These are phyloP conservation scores for Ustilago hordei DNA, from an alignment of 1,284 basidiomycete species.

Conservation along the genomic window DNA sequence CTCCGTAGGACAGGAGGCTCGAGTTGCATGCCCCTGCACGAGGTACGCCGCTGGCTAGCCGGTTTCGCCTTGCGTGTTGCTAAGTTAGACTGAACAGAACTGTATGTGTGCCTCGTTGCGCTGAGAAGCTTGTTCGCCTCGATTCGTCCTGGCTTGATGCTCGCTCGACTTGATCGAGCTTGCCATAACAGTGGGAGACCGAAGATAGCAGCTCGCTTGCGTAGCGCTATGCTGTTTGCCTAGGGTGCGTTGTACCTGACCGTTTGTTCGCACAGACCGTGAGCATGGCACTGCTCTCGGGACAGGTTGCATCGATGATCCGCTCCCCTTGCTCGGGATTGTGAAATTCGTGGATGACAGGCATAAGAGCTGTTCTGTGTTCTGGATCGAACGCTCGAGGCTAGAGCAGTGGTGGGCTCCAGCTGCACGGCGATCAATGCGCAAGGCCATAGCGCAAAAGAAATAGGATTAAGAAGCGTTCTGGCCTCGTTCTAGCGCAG, in stretches of 20 bases:
- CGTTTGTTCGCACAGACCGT: background rate
- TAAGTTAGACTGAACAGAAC: no score
- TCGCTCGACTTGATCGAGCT: background rate
- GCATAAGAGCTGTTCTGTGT: background rate
- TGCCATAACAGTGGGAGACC: constrained; percentile 1
- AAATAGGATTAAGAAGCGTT: constrained; percentile 8
- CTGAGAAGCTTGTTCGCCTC: constrained; percentile 6
- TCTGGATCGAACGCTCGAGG: background rate
- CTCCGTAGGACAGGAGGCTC: constrained; percentile 30
- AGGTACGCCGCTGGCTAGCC: background rate
- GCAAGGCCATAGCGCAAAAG: background rate
- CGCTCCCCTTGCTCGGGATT: constrained; percentile 21
- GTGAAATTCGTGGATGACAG: background rate
- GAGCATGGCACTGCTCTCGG: background rate
- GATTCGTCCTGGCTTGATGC: background rate
- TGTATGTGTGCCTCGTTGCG: constrained; percentile 10
- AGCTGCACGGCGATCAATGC: constrained; percentile 5
- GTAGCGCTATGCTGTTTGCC: background rate
- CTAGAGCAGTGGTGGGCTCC: background rate
- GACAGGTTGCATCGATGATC: background rate
- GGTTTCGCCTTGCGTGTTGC: no score
- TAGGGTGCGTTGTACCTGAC: constrained; percentile 7
- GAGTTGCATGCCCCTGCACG: constrained; percentile 24
- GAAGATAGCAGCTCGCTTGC: constrained; percentile 18
- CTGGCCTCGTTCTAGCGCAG: background rate